These are phyloP conservation scores for Moricandia moricandioides DNA, from an alignment of 345 rosid genomes.

Conservation along the genomic window DNA sequence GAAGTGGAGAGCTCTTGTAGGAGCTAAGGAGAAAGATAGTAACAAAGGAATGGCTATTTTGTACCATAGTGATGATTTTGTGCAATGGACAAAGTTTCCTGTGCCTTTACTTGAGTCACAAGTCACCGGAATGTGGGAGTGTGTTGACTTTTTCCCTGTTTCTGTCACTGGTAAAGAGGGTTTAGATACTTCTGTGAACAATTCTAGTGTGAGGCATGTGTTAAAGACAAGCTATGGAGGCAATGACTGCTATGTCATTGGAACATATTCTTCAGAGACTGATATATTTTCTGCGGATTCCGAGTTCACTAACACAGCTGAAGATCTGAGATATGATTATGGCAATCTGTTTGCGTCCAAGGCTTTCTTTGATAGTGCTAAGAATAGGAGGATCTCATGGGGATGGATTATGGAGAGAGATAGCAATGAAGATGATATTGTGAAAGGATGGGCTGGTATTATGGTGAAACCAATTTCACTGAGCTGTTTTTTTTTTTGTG, in stretches of 20 bases:
- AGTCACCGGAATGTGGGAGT: slow-evolving; percentile 62
- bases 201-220: slow-evolving; percentile 45
- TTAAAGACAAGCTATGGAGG: slow-evolving; percentile 48
- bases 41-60: slow-evolving; percentile 47
- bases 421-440: slow-evolving; percentile 43
- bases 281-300: slow-evolving; percentile 43
- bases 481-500: neutral
- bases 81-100: slow-evolving; percentile 38
- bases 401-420: slow-evolving; percentile 67
- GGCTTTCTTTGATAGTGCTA: slow-evolving; percentile 55
- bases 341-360: slow-evolving; percentile 69
- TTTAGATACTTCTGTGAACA: slow-evolving; percentile 44
- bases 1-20: slow-evolving; percentile 52
- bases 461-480: slow-evolving; percentile 36
- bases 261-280: slow-evolving; percentile 40
- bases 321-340: slow-evolving; percentile 57
- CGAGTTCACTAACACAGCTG: slow-evolving; percentile 39
- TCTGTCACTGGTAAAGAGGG: slow-evolving; percentile 36
- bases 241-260: slow-evolving; percentile 45
- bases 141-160: slow-evolving; percentile 55
- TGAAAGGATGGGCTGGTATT: slow-evolving; percentile 73
- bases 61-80: slow-evolving; percentile 47
- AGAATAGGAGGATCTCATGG: slow-evolving; percentile 57
- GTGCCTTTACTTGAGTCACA: slow-evolving; percentile 41
- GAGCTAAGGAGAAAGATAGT: slow-evolving; percentile 11